These are phyloP conservation scores for Boeremia lycopersici DNA, from an alignment of 2,329 filamentous ascomycete species.

Conservation along the genomic window DNA sequence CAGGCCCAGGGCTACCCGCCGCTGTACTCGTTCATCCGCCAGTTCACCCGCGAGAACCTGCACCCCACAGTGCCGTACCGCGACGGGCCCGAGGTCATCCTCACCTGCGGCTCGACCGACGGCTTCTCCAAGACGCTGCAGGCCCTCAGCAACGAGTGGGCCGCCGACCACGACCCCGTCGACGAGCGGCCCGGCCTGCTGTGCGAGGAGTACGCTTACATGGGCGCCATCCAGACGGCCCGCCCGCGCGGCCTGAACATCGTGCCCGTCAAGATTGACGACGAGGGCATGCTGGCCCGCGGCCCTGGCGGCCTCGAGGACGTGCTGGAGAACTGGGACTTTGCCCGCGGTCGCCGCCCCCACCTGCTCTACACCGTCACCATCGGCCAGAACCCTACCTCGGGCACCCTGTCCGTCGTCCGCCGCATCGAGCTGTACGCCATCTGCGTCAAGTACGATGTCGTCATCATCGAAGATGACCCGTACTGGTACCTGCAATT, in stretches of 20 bases:
- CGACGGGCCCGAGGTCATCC: conserved; percentile 75
- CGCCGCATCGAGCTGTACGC: conserved; percentile 80
- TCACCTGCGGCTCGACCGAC: conserved; percentile 85
- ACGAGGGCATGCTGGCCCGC: conserved; percentile 75
- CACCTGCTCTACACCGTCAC: conserved; percentile 89
- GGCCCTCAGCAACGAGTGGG: conserved; percentile 78
- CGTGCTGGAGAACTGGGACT: conserved; percentile 83
- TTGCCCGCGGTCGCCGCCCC: conserved; percentile 72
- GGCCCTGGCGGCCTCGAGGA: conserved; percentile 78
- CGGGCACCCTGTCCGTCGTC: conserved; percentile 73
- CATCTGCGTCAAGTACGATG: conserved; percentile 80
- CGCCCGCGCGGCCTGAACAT: conserved; percentile 73
- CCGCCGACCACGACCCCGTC: conserved; percentile 68
- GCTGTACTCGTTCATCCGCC: conserved; percentile 75
- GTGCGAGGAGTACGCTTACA: conserved; percentile 81
- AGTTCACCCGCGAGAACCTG: conserved; percentile 76
- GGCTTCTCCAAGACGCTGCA: conserved; percentile 80
- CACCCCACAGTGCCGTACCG: conserved; percentile 83
- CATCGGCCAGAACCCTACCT: conserved; percentile 90
- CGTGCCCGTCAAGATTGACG: conserved; percentile 76
- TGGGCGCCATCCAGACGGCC: conserved; percentile 73
- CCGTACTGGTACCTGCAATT: conserved; percentile 96
- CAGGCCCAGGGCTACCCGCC: conserved; percentile 81
- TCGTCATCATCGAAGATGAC: conserved; percentile 92
- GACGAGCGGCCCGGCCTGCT: conserved; percentile 76